Percentiles rank a stretch among this genome's conserved stretches.
Evolutionary conservation across 331 rosid species (phyloP).

Genomic region (Malus hybrid): DNA sequence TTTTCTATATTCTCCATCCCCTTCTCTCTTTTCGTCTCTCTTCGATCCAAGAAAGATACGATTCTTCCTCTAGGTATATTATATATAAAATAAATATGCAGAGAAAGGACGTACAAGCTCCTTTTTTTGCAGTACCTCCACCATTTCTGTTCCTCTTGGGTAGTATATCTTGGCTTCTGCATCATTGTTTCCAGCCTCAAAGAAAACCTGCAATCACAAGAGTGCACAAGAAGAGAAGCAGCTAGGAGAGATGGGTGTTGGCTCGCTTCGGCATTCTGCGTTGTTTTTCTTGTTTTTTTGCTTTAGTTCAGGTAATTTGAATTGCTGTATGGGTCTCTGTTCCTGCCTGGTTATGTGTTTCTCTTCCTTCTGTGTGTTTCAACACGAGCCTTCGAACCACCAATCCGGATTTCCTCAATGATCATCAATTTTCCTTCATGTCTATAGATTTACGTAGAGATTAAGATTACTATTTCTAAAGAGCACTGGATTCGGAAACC

Average conservation of each 20-base stretch:
- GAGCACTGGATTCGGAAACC: background rate
- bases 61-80: constrained; percentile 47
- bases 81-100: constrained; percentile 29
- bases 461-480: background rate
- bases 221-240: constrained; percentile 10
- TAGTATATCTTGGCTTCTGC: constrained; percentile 49
- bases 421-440: background rate
- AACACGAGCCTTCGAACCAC: background rate
- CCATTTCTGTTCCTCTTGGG: constrained; percentile 35
- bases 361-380: background rate
- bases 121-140: constrained; percentile 23
- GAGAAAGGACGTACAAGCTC: constrained; percentile 28
- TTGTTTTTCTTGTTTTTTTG: constrained; percentile 38
- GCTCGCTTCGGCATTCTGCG: constrained; percentile 29
- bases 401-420: background rate
- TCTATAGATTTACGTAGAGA: background rate
- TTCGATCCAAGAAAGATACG: constrained; percentile 79
- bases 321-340: background rate
- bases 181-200: constrained; percentile 30
- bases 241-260: constrained; percentile 44
- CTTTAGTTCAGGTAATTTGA: constrained; percentile 56
- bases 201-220: constrained; percentile 17
- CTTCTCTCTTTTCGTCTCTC: constrained; percentile 44
- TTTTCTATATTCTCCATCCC: constrained; percentile 78
- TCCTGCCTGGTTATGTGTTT: background rate